Conservation (phyloP, 2,329 filamentous ascomycete species). For the Ramularia endophylla region DNA sequence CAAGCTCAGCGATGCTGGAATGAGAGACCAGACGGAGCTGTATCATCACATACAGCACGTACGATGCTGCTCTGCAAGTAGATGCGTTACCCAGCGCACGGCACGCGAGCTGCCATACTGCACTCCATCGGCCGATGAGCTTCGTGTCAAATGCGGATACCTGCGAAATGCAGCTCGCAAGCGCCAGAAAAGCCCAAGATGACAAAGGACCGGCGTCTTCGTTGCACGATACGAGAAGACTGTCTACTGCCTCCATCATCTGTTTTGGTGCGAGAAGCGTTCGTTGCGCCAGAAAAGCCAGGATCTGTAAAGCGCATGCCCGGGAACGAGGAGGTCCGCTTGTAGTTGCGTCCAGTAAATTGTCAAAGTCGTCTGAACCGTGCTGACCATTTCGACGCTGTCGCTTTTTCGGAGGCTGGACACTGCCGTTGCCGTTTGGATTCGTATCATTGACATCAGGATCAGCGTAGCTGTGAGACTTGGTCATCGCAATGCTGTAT, state of each 20-base stretch:
- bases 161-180: slow-evolving; percentile 55
- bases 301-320: slow-evolving; percentile 49
- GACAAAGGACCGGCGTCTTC: slow-evolving; percentile 63
- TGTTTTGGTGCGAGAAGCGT: slow-evolving; percentile 21
- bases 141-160: slow-evolving; percentile 34
- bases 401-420: slow-evolving; percentile 31
- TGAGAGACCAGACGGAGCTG: slow-evolving; percentile 61
- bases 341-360: slow-evolving; percentile 34
- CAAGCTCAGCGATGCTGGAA: slow-evolving; percentile 59
- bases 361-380: slow-evolving; percentile 29
- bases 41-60: slow-evolving; percentile 64
- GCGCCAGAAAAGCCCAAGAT: slow-evolving; percentile 81
- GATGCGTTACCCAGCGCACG: slow-evolving; percentile 64
- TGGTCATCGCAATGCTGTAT: slow-evolving; percentile 12
- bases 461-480: slow-evolving; percentile 8
- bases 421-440: slow-evolving; percentile 2
- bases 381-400: slow-evolving; percentile 25
- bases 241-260: slow-evolving; percentile 12
- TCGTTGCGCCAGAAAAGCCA: slow-evolving; percentile 45
- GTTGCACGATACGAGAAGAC: slow-evolving; percentile 25
- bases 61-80: slow-evolving; percentile 71
- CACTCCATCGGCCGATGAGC: slow-evolving; percentile 56
- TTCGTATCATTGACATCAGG: neutral
- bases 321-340: slow-evolving; percentile 33
- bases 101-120: slow-evolving; percentile 68